Conservation (phyloP, 2,329 filamentous ascomycete species). For the Fusarium caatingaense region DNA sequence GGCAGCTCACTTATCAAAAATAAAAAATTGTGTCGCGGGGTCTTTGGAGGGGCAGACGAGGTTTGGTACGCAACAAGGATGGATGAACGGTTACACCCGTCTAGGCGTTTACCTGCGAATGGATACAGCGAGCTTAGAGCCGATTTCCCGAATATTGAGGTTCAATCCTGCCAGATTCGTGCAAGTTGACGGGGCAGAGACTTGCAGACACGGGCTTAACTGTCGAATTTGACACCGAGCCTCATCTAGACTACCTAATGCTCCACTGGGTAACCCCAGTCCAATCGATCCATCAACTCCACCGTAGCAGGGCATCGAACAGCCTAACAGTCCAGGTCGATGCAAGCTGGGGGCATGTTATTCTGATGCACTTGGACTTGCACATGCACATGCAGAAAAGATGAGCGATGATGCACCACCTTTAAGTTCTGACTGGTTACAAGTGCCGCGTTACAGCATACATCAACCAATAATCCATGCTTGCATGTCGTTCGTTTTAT, state of each 20-base stretch:
- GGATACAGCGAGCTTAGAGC: background rate
- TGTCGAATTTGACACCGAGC: slow-evolving; percentile 27
- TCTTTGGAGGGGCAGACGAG: slow-evolving; percentile 33
- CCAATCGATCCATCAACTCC: slow-evolving; percentile 6
- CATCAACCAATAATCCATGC: background rate
- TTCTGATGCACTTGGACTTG: background rate
- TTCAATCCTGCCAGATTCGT: slow-evolving; percentile 1
- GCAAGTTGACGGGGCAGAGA: slow-evolving; percentile 2
- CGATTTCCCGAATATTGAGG: slow-evolving; percentile 14
- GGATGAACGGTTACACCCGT: slow-evolving; percentile 4
- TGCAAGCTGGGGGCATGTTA: background rate
- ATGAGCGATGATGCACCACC: background rate
- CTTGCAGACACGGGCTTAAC: slow-evolving; percentile 7
- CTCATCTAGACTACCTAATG: background rate
- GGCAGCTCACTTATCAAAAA: slow-evolving; percentile 15
- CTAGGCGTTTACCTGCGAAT: background rate
- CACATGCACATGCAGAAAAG: slow-evolving; percentile 2
- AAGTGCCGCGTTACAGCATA: slow-evolving; percentile 7
- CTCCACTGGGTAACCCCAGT: slow-evolving; percentile 21
- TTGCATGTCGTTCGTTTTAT: background rate
- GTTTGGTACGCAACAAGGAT: slow-evolving; percentile 23
- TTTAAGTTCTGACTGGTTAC: background rate
- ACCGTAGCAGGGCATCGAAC: background rate
- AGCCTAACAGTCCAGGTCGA: background rate
- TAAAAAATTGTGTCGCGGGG: slow-evolving; percentile 27